These are phyloP conservation scores for Agrostemma githago DNA, from an alignment of 148 eudicot species.

Conservation along the genomic window DNA sequence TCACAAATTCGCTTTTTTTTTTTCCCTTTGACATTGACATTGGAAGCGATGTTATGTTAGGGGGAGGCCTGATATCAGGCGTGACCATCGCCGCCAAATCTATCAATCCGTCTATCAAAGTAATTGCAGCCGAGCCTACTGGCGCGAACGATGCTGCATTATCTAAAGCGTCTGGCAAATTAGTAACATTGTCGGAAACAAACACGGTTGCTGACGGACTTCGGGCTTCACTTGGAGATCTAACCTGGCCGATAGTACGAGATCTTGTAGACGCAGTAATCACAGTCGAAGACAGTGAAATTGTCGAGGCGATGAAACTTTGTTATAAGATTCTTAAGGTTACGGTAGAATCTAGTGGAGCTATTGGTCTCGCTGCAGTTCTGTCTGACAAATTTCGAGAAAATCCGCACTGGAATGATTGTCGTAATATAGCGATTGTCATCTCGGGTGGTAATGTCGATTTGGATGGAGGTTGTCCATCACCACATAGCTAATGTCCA, in stretches of 20 bases:
- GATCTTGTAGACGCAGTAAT: constrained; percentile 82
- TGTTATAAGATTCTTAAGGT: constrained; percentile 89
- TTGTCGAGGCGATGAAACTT: constrained; percentile 69
- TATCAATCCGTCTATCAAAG: constrained; percentile 62
- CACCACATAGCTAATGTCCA: too few relatives aligned
- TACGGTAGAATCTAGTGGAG: constrained; percentile 92
- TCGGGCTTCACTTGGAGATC: constrained; percentile 79
- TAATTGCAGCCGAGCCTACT: constrained; percentile 86
- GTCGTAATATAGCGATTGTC: constrained; percentile 63
- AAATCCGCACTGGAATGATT: constrained; percentile 52
- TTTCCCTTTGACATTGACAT: not conserved
- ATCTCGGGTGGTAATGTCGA: constrained; percentile 94
- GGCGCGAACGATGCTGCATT: constrained; percentile 93
- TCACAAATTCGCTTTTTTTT: not conserved
- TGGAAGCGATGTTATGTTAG: constrained; percentile 33
- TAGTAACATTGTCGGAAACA: constrained; percentile 54
- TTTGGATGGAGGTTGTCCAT: constrained; percentile 32
- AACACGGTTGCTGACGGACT: constrained; percentile 93
- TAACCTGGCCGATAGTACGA: constrained; percentile 90
- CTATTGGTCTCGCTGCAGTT: constrained; percentile 86
- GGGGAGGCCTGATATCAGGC: constrained; percentile 95
- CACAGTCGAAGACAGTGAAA: constrained; percentile 75
- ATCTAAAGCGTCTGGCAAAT: constrained; percentile 62
- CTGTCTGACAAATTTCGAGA: constrained; percentile 61
- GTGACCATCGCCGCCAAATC: constrained; percentile 85